Base-by-base conservation (phyloP, 1,284 basidiomycete genomes). In the Chiua sp. region DNA sequence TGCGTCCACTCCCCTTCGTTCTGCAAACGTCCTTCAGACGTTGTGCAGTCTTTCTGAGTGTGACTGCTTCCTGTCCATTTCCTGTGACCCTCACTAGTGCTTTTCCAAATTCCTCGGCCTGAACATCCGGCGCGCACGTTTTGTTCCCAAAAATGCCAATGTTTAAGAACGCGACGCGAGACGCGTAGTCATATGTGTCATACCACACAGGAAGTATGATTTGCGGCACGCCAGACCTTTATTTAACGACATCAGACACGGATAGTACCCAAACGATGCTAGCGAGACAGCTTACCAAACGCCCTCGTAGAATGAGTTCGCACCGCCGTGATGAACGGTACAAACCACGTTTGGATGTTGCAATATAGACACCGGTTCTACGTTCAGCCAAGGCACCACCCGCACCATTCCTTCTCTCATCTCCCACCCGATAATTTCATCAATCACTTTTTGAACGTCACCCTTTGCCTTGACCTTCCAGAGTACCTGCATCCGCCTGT, bases 181-280 rank as follows among this genome's bases (percentile, higher is more conserved):
- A 20, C 1, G 55, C 65, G 35, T 55, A 65, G 20, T 66, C 64
- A 22, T 53, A 66, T 7, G 65, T 68, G 42, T 69, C 67, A 30
- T 7, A 28, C 65, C 62, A 67, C 7, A 56, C 59, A 3, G 63
- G 54, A 22, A 67, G 62, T 16, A 64, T 47, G 16, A 64, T 37
- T 10, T 64, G 63, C 1, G 64, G 56, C 3, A 52, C 4, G 2
- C 64, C 64, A 26, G 53, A 58, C 51, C 63, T n/a, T n/a, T 58
- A 10, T 49, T 18, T 26, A 23, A 53, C 3, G 15, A 13, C 22
- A 26, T 28, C 12, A n/a, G n/a, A n/a, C n/a, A n/a, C n/a, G n/a
- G 11, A 16, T 10, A 16, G 20, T 30, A 26, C 16, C 3, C 10
- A n/a, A 26, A 46, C 7, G 39, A 18, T 7, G 22, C n/a, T 6